Evolutionary conservation across 2,329 filamentous ascomycete species (phyloP).

Genomic region (Penicillium sumatraense): DNA sequence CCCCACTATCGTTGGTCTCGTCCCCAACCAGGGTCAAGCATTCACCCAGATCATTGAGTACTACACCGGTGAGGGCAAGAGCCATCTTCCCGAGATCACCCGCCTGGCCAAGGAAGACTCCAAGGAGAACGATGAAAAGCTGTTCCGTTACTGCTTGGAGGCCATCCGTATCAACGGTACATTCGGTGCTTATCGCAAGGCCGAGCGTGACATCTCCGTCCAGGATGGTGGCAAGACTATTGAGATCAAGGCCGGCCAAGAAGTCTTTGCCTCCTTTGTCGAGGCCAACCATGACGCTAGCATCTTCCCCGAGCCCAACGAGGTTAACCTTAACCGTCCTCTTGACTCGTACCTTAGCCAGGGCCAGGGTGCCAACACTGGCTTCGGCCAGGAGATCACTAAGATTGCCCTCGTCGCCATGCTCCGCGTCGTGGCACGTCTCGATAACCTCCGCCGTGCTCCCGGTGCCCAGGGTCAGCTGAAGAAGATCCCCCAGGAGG

Average conservation of each 20-base stretch:
- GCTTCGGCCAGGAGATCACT: constrained; percentile 64
- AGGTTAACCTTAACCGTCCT: constrained; percentile 67
- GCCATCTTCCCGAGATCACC: constrained; percentile 65
- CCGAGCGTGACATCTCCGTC: constrained; percentile 52
- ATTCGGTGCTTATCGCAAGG: constrained; percentile 64
- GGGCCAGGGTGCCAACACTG: constrained; percentile 65
- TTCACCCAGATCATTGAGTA: constrained; percentile 76
- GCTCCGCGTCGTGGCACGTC: constrained; percentile 67
- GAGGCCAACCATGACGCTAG: constrained; percentile 60
- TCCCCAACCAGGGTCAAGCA: constrained; percentile 72
- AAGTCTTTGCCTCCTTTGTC: constrained; percentile 67
- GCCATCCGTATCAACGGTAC: constrained; percentile 70
- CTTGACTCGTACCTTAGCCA: constrained; percentile 68
- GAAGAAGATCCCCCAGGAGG: constrained; percentile 65
- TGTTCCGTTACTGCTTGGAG: constrained; percentile 74
- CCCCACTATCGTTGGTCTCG: constrained; percentile 68
- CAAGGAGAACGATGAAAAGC: constrained; percentile 62
- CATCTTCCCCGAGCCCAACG: constrained; percentile 65
- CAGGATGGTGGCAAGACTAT: constrained; percentile 58
- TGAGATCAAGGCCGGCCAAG: constrained; percentile 59
- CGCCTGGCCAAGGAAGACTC: constrained; percentile 61
- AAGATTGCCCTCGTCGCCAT: constrained; percentile 69
- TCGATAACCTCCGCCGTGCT: constrained; percentile 64
- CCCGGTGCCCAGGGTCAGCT: constrained; percentile 68
- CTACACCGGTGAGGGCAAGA: constrained; percentile 64